phyloP scores from a whole-genome alignment of 805 yeast genomes.

The Kodamaea kakaduensis region DNA sequence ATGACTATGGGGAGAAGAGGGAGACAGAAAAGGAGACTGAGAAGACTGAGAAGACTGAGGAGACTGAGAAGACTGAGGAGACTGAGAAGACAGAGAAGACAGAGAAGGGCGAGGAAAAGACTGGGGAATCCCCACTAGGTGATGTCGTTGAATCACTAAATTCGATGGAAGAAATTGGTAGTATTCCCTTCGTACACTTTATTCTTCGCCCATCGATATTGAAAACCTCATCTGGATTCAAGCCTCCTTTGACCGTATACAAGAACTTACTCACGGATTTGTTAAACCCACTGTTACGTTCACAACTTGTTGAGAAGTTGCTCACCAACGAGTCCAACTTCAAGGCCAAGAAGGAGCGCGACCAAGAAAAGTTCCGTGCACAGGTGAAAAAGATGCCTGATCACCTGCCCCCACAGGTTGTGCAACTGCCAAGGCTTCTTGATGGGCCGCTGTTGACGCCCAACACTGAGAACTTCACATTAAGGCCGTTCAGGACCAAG shows the following conservation, averaged over 20 bases:
- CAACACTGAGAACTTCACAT: conserved; percentile 31
- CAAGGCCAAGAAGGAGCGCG: conserved; percentile 22
- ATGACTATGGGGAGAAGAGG: conserved; percentile 27
- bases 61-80: no score
- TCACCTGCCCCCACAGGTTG: conserved; percentile 5
- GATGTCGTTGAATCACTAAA: conserved; percentile 20
- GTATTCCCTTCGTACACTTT: conserved; percentile 38
- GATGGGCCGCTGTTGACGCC: conserved; percentile 7
- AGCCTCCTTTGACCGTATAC: conserved; percentile 34
- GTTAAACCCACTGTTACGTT: conserved; percentile 21
- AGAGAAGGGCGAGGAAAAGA: background rate
- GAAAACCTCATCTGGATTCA: conserved; percentile 34
- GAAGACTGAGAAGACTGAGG: conserved; percentile 7
- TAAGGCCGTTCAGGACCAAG: conserved; percentile 41
- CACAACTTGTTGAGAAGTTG: conserved; percentile 17
- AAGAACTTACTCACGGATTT: conserved; percentile 25
- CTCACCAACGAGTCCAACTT: conserved; percentile 27
- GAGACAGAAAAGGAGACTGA: conserved; percentile 14
- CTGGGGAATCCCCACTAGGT: background rate
- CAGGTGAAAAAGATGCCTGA: conserved; percentile 16
- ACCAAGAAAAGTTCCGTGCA: conserved; percentile 26
- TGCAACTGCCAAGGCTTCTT: conserved; percentile 3
- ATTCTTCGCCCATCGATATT: conserved; percentile 38
- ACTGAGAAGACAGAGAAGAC: no score
- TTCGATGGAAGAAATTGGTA: conserved; percentile 33